These are phyloP conservation scores for Clitopilus passeckerianus DNA, from an alignment of 768 basidiomycete species.

Conservation along the genomic window DNA sequence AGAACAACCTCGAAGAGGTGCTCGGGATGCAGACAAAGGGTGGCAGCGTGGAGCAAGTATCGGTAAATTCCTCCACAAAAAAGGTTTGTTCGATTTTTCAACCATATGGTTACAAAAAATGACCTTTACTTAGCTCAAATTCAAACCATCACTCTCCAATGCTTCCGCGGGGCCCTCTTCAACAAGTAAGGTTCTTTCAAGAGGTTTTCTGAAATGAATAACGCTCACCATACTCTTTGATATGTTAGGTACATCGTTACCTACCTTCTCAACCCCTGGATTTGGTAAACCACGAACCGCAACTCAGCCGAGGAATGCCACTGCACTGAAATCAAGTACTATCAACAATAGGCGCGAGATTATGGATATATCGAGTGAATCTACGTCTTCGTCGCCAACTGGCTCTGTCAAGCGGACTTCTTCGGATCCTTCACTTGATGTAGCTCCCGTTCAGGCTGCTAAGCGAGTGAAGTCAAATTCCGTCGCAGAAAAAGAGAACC, in stretches of 20 bases:
- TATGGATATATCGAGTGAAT: constrained; percentile 33
- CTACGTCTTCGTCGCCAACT: constrained; percentile 25
- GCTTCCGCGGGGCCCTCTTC: constrained; percentile 7
- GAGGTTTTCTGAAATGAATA: too few species aligned
- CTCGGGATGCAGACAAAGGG: constrained; percentile 18
- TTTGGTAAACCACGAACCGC: constrained; percentile 25
- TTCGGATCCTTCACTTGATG: constrained; percentile 28
- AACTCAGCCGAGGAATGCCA: neutral
- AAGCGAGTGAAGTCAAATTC: constrained; percentile 27
- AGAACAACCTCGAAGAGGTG: constrained; percentile 37
- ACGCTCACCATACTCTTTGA: too few species aligned
- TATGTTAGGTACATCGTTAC: constrained; percentile 16
- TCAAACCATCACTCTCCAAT: constrained; percentile 15
- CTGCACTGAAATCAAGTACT: constrained; percentile 5
- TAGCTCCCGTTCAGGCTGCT: constrained; percentile 19
- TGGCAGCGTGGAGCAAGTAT: neutral
- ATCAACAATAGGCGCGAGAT: constrained; percentile 16
- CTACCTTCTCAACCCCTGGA: constrained; percentile 42
- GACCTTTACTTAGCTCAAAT: constrained; percentile 2
- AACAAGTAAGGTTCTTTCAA: neutral
- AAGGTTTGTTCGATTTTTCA: constrained; percentile 8
- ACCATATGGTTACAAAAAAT: neutral
- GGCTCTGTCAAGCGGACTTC: constrained; percentile 32
- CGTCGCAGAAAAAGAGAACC: constrained; percentile 31
- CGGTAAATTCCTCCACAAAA: constrained; percentile 9